phyloP scores from a whole-genome alignment of 768 basidiomycete genomes.

The Lactarius trivialis region DNA sequence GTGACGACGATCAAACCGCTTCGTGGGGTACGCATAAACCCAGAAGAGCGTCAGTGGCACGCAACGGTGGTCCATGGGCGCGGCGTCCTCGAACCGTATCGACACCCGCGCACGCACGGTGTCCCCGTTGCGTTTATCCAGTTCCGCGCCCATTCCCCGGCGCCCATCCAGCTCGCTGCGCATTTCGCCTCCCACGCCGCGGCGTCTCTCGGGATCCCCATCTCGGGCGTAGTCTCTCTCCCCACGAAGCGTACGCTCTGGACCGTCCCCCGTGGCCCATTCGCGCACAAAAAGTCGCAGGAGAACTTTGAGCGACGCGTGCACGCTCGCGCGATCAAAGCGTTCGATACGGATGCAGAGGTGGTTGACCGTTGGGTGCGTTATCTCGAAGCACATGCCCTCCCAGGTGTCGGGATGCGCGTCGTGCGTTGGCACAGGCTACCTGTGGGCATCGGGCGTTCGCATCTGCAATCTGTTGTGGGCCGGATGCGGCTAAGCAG shows the following conservation, averaged over 20 bases:
- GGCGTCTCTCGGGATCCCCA: constrained; percentile 75
- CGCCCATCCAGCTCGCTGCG: constrained; percentile 68
- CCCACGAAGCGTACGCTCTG: constrained; percentile 74
- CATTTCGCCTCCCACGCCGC: constrained; percentile 84
- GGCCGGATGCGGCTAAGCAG: constrained; percentile 31
- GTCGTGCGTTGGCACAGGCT: constrained; percentile 69
- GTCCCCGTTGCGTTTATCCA: constrained; percentile 80
- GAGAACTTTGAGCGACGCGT: constrained; percentile 89
- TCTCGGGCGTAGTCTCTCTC: constrained; percentile 54
- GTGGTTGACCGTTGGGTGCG: constrained; percentile 74
- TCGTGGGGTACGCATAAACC: constrained; percentile 8
- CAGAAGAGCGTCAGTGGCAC: constrained; percentile 37
- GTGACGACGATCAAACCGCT: constrained; percentile 4
- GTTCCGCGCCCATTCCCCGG: constrained; percentile 67
- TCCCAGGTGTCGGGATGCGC: constrained; percentile 86
- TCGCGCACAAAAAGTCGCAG: constrained; percentile 88
- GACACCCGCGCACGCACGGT: constrained; percentile 55
- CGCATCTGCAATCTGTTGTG: constrained; percentile 34
- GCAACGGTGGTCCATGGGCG: constrained; percentile 60
- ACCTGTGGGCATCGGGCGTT: constrained; percentile 45
- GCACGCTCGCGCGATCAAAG: constrained; percentile 82
- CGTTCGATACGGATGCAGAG: constrained; percentile 79
- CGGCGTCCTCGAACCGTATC: constrained; percentile 44
- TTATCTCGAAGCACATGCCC: constrained; percentile 67
- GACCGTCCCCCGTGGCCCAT: constrained; percentile 83